Evolutionary conservation across 768 basidiomycete species (phyloP), one percentile per base, ranked within the genome.

Genomic region (Sistotremastrum niveocremeum): DNA sequence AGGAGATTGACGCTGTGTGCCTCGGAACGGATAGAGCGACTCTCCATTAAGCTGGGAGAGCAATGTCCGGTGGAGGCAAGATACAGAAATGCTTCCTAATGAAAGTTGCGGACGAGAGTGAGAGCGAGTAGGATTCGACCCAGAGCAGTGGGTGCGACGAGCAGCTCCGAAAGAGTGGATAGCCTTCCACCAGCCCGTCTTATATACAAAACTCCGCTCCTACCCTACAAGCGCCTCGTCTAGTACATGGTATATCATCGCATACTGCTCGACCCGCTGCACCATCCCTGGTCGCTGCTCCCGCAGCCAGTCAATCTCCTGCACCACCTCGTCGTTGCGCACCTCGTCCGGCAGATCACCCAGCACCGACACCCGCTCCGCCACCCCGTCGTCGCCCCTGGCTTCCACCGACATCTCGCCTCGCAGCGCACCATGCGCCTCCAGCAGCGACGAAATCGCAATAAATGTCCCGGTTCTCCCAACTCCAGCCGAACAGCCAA

Each of bases 391-490:
- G 20, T 20, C 20, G 20, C 20, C 20, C 20, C 20, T 20, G 20
- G 20, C 20, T 20, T 20, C 20, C 20, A 20, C 20, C 20, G 20
- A 20, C 20, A 20, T 20, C 20, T 20, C 20, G 61, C 28, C 52
- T 11, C 54, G 41, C 12, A 67, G 65, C 46, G 79, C 65, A 32
- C 66, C 70, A 50, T 75, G 61, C 33, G 67, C 60, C 31, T 86
- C 82, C n/a, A 90, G 68, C 35, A 91, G 65, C 8, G 87, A 90
- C 6, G 77, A 77, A 37, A 89, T 57, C 0, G 84, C 77, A 56
- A 93, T 84, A 62, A 88, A 89, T 5, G 87, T 74, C 11, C 89
- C 89, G 4, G 89, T 89, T 34, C 89, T 73, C 3, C 89, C 89
- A 48, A 91, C 71, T 4, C 89, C 89, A 1, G 90, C 89, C 30